Evolutionary conservation across 1,139 yeast genomes (phyloP).

Genomic region (Yamadazyma spencermartinsiae): DNA sequence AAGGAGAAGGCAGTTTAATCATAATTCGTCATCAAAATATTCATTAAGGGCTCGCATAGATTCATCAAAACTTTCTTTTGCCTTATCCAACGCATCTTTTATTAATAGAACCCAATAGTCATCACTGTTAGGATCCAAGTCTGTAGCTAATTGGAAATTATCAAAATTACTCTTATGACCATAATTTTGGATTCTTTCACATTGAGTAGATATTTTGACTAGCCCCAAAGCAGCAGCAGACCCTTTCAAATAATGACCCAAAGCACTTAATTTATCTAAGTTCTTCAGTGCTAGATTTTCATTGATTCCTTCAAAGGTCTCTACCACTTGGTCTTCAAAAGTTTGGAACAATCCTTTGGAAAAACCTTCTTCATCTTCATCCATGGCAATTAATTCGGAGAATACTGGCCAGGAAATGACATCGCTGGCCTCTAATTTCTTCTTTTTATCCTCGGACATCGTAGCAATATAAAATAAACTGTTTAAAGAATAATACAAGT

Average conservation of each 20-base stretch:
- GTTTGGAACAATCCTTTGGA: constrained; percentile 74
- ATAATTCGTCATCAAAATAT: constrained; percentile 55
- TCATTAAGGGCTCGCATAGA: constrained; percentile 59
- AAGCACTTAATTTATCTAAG: constrained; percentile 62
- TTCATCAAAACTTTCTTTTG: constrained; percentile 55
- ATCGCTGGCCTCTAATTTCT: constrained; percentile 51
- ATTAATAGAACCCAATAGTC: constrained; percentile 52
- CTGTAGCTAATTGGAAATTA: constrained; percentile 27
- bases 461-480: neutral
- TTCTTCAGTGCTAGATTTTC: constrained; percentile 47
- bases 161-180: constrained; percentile 60
- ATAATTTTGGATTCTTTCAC: constrained; percentile 90
- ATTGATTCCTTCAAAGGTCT: constrained; percentile 75
- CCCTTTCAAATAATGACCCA: constrained; percentile 94
- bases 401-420: constrained; percentile 88
- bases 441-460: constrained; percentile 37
- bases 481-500: neutral
- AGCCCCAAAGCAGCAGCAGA: constrained; percentile 94
- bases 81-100: constrained; percentile 56
- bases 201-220: constrained; percentile 74
- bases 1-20: constrained; percentile 11
- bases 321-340: constrained; percentile 85
- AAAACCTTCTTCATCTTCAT: constrained; percentile 88
- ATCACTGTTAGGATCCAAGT: constrained; percentile 22
- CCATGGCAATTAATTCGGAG: constrained; percentile 89